Percentiles rank a stretch among this genome's conserved stretches.
Conservation (phyloP, 768 basidiomycete genomes). For the Tulasnella sp. region DNA sequence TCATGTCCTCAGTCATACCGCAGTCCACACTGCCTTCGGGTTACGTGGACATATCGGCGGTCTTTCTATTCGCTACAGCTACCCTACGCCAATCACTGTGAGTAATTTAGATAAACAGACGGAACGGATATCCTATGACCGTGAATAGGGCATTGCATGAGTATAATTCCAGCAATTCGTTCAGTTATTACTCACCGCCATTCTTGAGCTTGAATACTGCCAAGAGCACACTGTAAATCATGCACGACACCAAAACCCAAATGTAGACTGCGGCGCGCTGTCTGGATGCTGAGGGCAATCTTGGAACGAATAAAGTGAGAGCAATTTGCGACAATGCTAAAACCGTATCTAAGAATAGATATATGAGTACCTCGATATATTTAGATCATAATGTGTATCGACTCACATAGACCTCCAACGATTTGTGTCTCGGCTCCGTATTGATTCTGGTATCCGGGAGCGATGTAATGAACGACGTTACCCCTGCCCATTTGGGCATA, state of each 20-base stretch:
- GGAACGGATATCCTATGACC: constrained; percentile 29
- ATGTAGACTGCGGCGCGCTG: constrained; percentile 83
- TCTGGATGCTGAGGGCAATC: constrained; percentile 51
- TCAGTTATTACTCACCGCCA: constrained; percentile 43
- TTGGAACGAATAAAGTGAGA: constrained; percentile 54
- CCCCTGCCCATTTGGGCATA: constrained; percentile 39
- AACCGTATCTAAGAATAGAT: constrained; percentile 51
- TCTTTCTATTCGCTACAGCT: not conserved
- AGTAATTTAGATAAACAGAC: constrained; percentile 44
- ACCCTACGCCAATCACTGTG: not conserved
- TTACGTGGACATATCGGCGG: no score
- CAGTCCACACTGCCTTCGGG: no score
- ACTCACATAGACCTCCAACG: constrained; percentile 72
- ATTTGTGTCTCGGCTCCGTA: constrained; percentile 89
- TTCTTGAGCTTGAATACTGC: constrained; percentile 88
- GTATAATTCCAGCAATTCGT: no score
- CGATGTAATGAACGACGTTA: constrained; percentile 45
- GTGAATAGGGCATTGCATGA: no score
- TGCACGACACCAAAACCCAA: constrained; percentile 68
- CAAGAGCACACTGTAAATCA: constrained; percentile 77
- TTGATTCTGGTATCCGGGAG: constrained; percentile 78
- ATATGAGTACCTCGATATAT: not conserved
- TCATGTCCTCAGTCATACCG: no score
- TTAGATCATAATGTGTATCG: not conserved
- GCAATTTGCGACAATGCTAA: constrained; percentile 69